phyloP scores from a whole-genome alignment of 192 early-diverging fungal species.

The Coemansia sp. region DNA sequence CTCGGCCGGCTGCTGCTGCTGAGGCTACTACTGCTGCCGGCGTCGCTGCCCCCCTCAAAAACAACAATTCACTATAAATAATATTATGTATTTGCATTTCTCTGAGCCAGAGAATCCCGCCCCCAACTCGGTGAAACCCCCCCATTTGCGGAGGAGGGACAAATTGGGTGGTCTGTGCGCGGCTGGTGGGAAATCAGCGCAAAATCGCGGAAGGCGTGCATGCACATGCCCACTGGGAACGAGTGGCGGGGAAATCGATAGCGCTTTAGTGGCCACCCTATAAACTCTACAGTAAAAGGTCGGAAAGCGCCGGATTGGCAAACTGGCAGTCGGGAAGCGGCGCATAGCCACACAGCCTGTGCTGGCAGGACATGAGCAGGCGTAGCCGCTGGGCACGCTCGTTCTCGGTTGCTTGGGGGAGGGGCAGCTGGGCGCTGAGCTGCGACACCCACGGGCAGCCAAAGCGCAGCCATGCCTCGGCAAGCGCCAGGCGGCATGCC shows the following conservation, averaged over 20 bases:
- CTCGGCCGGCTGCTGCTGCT: conserved; percentile 1
- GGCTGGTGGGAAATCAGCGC: too few species aligned
- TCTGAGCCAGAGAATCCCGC: neutral
- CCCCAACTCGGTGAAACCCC: too few species aligned
- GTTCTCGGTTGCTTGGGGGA: conserved; percentile 9
- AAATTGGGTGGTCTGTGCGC: too few species aligned
- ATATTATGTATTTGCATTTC: neutral
- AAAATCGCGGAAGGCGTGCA: neutral
- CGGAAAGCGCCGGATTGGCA: neutral
- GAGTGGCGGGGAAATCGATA: neutral
- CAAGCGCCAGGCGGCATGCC: conserved; percentile 15
- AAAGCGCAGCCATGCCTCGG: conserved; percentile 24
- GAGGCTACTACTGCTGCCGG: neutral
- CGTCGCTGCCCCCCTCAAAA: neutral
- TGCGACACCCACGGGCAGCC: conserved; percentile 15
- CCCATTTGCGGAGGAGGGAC: neutral
- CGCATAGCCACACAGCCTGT: conserved; percentile 10
- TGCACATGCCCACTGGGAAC: conserved; percentile 1
- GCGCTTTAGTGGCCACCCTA: neutral
- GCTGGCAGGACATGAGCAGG: conserved; percentile 3
- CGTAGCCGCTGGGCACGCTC: conserved; percentile 10
- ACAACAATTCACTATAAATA: neutral
- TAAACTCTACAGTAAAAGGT: neutral
- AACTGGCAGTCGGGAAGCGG: neutral
- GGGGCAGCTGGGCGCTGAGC: conserved; percentile 13